Percentiles rank a stretch among this genome's conserved stretches.
These are phyloP conservation scores for Tarenaya hassleriana DNA, from an alignment of 345 rosid species.

Conservation along the genomic window DNA sequence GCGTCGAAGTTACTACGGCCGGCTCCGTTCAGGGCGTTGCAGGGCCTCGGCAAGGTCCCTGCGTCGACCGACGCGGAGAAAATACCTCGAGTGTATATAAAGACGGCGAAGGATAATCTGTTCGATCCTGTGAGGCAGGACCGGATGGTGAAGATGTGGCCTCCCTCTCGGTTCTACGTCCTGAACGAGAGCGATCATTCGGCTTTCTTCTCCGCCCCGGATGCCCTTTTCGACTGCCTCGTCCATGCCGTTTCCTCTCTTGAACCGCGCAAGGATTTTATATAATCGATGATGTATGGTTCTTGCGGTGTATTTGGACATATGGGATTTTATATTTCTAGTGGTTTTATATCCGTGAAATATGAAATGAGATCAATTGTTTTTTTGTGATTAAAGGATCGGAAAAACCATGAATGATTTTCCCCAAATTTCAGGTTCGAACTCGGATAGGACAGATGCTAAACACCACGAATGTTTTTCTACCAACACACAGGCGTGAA, in stretches of 20 bases:
- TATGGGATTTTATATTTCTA: too few relatives aligned
- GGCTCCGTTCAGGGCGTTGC: conserved; percentile 25
- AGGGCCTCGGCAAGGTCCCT: conserved; percentile 4
- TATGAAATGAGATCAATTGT: too few relatives aligned
- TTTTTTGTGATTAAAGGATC: too few relatives aligned
- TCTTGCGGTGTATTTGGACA: too few relatives aligned
- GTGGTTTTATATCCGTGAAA: too few relatives aligned
- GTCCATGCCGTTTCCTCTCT: conserved; percentile 26
- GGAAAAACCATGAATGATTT: too few relatives aligned
- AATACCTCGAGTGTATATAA: conserved; percentile 31
- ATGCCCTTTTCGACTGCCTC: conserved; percentile 26
- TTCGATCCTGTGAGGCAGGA: conserved; percentile 21
- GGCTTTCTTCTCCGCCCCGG: conserved; percentile 36
- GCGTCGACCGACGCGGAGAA: conserved; percentile 26
- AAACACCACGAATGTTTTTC: too few relatives aligned
- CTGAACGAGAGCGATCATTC: conserved; percentile 34
- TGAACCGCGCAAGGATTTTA: neutral
- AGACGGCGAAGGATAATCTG: conserved; percentile 28
- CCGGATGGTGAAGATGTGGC: conserved; percentile 31
- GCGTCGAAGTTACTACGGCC: conserved; percentile 29
- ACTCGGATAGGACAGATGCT: too few relatives aligned
- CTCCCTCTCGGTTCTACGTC: conserved; percentile 28
- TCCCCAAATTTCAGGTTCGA: too few relatives aligned
- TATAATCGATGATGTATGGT: too few relatives aligned
- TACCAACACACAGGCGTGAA: too few relatives aligned